phyloP scores from a whole-genome alignment of 2,329 filamentous ascomycete genomes.

The Trichoderma sp. region DNA sequence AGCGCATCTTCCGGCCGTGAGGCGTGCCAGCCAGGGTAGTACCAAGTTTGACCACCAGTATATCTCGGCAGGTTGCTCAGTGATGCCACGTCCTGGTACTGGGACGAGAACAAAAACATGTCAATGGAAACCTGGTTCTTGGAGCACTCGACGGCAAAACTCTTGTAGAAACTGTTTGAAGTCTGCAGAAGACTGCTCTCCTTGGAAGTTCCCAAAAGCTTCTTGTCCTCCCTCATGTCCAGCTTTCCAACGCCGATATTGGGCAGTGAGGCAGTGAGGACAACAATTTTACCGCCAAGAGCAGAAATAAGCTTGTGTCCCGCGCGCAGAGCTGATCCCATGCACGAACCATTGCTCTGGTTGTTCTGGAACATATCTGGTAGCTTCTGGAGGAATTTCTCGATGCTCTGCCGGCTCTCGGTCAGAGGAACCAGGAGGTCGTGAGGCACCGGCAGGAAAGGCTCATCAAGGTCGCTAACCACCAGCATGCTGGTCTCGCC shows the following conservation, averaged over 20 bases:
- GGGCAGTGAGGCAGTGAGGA: conserved; percentile 85
- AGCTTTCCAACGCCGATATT: conserved; percentile 88
- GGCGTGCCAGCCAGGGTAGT: conserved; percentile 97
- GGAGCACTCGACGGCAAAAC: conserved; percentile 96
- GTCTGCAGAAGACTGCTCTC: conserved; percentile 87
- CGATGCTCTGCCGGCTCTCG: conserved; percentile 87
- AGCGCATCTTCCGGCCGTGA: conserved; percentile 92
- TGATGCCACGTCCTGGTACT: conserved; percentile 96
- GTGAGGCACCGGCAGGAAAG: conserved; percentile 90
- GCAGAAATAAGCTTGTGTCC: conserved; percentile 95
- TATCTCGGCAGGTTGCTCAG: conserved; percentile 94
- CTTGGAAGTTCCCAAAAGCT: conserved; percentile 89
- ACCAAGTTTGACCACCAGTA: conserved; percentile 96
- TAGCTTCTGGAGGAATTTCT: conserved; percentile 85
- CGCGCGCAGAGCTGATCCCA: conserved; percentile 89
- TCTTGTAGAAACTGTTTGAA: conserved; percentile 96
- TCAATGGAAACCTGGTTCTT: conserved; percentile 99
- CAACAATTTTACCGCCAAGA: conserved; percentile 91
- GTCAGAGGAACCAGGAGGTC: conserved; percentile 87
- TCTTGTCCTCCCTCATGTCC: conserved; percentile 95
- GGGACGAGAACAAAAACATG: conserved; percentile 95
- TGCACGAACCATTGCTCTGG: conserved; percentile 84
- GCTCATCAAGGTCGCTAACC: conserved; percentile 92
- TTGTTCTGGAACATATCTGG: conserved; percentile 97
- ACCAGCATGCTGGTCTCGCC: conserved; percentile 89